These are phyloP conservation scores for Cladosporium sphaerospermum DNA, from an alignment of 2,329 filamentous ascomycete genomes.

Conservation along the genomic window DNA sequence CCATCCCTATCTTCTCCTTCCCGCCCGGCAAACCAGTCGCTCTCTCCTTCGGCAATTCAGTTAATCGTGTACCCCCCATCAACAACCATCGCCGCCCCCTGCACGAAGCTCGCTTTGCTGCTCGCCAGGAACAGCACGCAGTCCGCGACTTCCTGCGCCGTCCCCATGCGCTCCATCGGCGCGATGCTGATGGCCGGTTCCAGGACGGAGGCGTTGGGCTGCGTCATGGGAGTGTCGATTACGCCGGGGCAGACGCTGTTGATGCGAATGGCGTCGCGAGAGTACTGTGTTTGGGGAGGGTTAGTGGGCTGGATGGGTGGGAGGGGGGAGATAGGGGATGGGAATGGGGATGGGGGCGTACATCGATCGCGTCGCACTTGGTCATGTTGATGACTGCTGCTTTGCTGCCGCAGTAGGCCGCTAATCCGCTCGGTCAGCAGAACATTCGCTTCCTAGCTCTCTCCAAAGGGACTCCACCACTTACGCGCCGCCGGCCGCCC, in stretches of 20 bases:
- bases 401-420: slow-evolving; percentile 43
- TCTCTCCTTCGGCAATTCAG: slow-evolving; percentile 14
- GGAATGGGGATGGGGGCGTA: slow-evolving; percentile 18
- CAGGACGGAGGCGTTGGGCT: slow-evolving; percentile 30
- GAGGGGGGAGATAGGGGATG: not conserved
- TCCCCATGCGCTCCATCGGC: slow-evolving; percentile 39
- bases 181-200: slow-evolving; percentile 27
- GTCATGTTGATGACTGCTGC: slow-evolving; percentile 43
- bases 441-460: too few relatives aligned
- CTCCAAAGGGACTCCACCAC: too few relatives aligned
- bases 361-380: slow-evolving; percentile 42
- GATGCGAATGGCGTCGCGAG: slow-evolving; percentile 21
- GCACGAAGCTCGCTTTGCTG: slow-evolving; percentile 42
- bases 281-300: slow-evolving; percentile 18
- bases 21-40: not conserved
- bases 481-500: slow-evolving; percentile 17
- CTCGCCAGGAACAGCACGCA: slow-evolving; percentile 42
- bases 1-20: not conserved
- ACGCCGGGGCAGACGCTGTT: slow-evolving; percentile 19
- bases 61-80: slow-evolving; percentile 44
- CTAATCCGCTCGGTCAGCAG: too few relatives aligned
- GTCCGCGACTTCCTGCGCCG: slow-evolving; percentile 43
- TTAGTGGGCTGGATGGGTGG: too few relatives aligned
- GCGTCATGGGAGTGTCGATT: slow-evolving; percentile 24
- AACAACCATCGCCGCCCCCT: slow-evolving; percentile 39